Evolutionary conservation across 257 asterid genomes (phyloP).

Genomic region (Jacaranda copaia): DNA sequence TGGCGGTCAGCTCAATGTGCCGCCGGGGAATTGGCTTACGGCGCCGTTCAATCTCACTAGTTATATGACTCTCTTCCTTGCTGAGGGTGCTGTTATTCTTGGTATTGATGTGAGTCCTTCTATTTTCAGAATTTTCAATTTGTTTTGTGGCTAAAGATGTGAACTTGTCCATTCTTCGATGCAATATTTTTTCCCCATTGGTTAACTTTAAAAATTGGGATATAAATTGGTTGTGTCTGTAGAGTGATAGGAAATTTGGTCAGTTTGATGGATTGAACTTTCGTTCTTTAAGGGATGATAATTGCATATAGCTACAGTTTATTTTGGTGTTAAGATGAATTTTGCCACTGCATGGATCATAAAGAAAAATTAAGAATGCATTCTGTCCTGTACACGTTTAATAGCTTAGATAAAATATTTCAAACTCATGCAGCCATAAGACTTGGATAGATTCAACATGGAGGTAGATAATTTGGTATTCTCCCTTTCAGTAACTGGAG

Average conservation of each 20-base stretch:
- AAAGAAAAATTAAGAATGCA: constrained; percentile 9
- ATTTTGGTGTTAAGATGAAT: constrained; percentile 20
- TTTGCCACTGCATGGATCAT: constrained; percentile 8
- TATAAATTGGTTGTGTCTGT: constrained; percentile 1
- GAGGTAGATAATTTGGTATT: background rate
- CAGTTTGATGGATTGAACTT: constrained; percentile 17
- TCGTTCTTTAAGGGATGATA: background rate
- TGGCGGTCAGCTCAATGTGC: constrained; percentile 85
- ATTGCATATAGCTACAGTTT: background rate
- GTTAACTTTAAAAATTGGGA: background rate
- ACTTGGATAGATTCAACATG: constrained; percentile 11
- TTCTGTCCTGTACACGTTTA: constrained; percentile 6
- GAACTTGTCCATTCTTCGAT: constrained; percentile 23
- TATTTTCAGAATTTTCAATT: background rate
- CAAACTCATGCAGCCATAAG: background rate
- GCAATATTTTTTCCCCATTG: background rate
- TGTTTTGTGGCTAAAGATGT: constrained; percentile 22
- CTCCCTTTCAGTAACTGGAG: background rate
- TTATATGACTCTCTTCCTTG: constrained; percentile 84
- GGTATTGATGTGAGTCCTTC: constrained; percentile 69
- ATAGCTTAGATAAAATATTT: background rate
- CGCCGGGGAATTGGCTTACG: constrained; percentile 81
- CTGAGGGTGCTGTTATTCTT: constrained; percentile 76
- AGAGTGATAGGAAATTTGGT: background rate
- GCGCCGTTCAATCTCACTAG: constrained; percentile 91